phyloP scores from a whole-genome alignment of 768 basidiomycete genomes.

The Kockovaella imperatae region DNA sequence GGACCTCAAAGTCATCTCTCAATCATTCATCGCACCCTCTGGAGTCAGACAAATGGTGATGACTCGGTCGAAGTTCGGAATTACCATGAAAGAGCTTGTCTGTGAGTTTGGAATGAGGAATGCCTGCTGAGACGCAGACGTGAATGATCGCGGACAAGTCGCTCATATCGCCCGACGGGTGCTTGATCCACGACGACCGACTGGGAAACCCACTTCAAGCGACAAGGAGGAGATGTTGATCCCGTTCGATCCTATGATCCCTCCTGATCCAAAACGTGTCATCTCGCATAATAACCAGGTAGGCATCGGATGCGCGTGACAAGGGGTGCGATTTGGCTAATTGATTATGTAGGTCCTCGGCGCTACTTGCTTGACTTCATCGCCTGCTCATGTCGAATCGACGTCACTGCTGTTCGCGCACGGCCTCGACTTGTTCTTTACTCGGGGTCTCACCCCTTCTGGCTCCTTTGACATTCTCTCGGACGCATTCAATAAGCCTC shows the following conservation, averaged over 20 bases:
- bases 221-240: conserved; percentile 81
- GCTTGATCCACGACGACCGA: conserved; percentile 76
- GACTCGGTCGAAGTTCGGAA: conserved; percentile 80
- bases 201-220: conserved; percentile 61
- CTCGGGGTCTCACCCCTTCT: conserved; percentile 68
- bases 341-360: conserved; percentile 56
- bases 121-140: conserved; percentile 51
- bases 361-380: conserved; percentile 61
- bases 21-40: conserved; percentile 62
- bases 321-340: not conserved
- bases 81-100: conserved; percentile 76
- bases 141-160: conserved; percentile 65
- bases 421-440: conserved; percentile 83
- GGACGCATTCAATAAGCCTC: conserved; percentile 86
- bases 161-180: conserved; percentile 63
- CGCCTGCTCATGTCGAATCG: conserved; percentile 81
- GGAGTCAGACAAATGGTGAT: conserved; percentile 62
- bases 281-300: conserved; percentile 57
- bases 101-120: conserved; percentile 49
- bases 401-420: conserved; percentile 80
- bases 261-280: conserved; percentile 57
- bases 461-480: conserved; percentile 86
- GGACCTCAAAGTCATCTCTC: conserved; percentile 57
- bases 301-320: not conserved
- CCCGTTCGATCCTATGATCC: conserved; percentile 72